Conservation (phyloP, 2,329 filamentous ascomycete species). For the Zymoseptoria tritici region DNA sequence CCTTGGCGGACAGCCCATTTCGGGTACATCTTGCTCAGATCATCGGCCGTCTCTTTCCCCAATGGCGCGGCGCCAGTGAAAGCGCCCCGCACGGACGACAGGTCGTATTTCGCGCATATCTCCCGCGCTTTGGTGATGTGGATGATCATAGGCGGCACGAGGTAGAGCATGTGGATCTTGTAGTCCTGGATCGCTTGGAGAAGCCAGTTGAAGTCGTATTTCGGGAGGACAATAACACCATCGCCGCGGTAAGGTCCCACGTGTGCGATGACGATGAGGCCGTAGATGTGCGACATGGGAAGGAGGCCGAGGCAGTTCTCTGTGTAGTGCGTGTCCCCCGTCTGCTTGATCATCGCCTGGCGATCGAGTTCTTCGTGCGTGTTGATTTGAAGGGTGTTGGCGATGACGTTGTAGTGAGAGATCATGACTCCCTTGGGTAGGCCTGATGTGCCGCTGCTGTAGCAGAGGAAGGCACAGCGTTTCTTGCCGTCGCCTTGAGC, state of each 20-base stretch:
- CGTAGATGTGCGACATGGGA: constrained; percentile 77
- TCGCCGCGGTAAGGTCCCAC: constrained; percentile 63
- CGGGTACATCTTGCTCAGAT: constrained; percentile 56
- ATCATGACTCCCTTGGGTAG: constrained; percentile 71
- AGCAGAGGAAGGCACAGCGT: constrained; percentile 69
- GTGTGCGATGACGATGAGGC: constrained; percentile 63
- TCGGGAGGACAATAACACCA: constrained; percentile 62
- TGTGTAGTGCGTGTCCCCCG: constrained; percentile 32
- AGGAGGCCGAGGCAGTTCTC: constrained; percentile 61
- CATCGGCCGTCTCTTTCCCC: constrained; percentile 62
- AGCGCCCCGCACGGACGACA: constrained; percentile 57
- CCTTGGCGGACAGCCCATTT: constrained; percentile 53
- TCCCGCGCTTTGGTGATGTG: constrained; percentile 60
- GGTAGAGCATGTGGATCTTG: constrained; percentile 59
- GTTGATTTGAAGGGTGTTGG: constrained; percentile 60
- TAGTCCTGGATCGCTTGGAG: constrained; percentile 59
- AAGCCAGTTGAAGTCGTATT: constrained; percentile 64
- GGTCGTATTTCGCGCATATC: constrained; percentile 58
- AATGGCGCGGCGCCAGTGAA: constrained; percentile 75
- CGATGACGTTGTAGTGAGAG: constrained; percentile 69
- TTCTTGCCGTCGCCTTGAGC: constrained; percentile 56
- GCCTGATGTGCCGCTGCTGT: constrained; percentile 72
- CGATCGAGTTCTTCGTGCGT: constrained; percentile 43
- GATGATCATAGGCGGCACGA: constrained; percentile 79
- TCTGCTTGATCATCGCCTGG: constrained; percentile 22